A percentile compares a stretch with the other conserved stretches of the same genome.
Evolutionary conservation across 805 yeast species (phyloP).

Genomic region (Jamesozyma spencerorum): DNA sequence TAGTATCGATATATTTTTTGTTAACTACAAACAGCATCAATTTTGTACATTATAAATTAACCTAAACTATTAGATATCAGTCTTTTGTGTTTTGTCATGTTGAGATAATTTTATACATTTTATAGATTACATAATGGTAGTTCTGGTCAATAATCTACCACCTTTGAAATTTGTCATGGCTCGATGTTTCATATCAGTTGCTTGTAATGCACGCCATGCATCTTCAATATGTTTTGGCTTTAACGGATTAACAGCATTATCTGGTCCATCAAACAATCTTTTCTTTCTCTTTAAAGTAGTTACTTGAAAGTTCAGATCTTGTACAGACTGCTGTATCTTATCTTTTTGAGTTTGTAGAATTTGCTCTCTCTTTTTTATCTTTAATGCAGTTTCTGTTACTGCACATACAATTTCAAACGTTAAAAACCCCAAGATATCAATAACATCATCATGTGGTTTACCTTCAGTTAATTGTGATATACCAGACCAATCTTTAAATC

Average conservation of each 20-base stretch:
- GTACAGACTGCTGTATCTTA: slow-evolving; percentile 25
- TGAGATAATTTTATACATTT: neutral
- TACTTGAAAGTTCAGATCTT: slow-evolving; percentile 31
- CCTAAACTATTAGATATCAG: neutral
- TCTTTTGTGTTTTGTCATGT: neutral
- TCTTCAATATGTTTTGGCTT: slow-evolving; percentile 75
- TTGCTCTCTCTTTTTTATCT: slow-evolving; percentile 64
- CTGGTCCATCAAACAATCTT: slow-evolving; percentile 79
- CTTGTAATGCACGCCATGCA: slow-evolving; percentile 78
- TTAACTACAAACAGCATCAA: neutral
- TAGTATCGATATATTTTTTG: neutral
- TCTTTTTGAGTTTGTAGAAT: slow-evolving; percentile 34
- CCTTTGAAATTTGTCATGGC: slow-evolving; percentile 65
- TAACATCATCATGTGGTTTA: slow-evolving; percentile 90
- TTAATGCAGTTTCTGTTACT: slow-evolving; percentile 83
- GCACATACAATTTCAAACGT: slow-evolving; percentile 96
- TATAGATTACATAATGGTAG: slow-evolving; percentile 29
- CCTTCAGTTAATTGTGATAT: slow-evolving; percentile 74
- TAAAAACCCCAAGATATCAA: slow-evolving; percentile 87
- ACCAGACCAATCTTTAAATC: slow-evolving; percentile 96
- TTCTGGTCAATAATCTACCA: slow-evolving; percentile 29
- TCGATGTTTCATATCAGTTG: slow-evolving; percentile 44
- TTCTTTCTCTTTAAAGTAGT: slow-evolving; percentile 40
- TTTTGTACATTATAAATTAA: neutral
- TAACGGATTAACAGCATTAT: slow-evolving; percentile 69